These are phyloP conservation scores for Pseudopithomyces chartarum DNA, from an alignment of 2,329 filamentous ascomycete genomes.

Conservation along the genomic window DNA sequence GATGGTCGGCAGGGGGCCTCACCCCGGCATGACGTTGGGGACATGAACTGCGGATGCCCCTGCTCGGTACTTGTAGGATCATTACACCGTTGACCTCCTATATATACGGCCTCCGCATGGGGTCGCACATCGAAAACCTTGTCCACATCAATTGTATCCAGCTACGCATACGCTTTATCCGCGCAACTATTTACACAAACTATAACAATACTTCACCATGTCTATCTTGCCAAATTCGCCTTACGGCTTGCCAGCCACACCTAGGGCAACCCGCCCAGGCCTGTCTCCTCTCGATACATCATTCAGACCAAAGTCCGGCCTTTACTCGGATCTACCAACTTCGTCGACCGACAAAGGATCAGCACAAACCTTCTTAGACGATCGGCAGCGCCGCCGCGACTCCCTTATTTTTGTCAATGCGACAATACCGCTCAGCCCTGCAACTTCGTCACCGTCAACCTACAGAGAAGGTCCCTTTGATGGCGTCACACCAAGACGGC, in stretches of 20 bases:
- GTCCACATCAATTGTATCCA: not conserved
- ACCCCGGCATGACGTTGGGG: slow-evolving; percentile 7
- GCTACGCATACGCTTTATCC: not conserved
- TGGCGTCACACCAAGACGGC: slow-evolving; percentile 33
- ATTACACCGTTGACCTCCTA: slow-evolving; percentile 4
- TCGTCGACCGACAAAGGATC: slow-evolving; percentile 19
- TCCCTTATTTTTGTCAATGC: slow-evolving; percentile 42
- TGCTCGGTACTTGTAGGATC: slow-evolving; percentile 7
- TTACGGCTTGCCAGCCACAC: slow-evolving; percentile 30
- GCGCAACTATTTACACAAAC: slow-evolving; percentile 6
- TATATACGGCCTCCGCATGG: slow-evolving; percentile 9
- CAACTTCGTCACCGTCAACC: slow-evolving; percentile 18
- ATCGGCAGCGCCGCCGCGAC: slow-evolving; percentile 21
- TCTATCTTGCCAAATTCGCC: slow-evolving; percentile 18
- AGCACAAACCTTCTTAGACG: slow-evolving; percentile 19
- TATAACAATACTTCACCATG: slow-evolving; percentile 16
- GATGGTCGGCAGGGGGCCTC: slow-evolving; percentile 2
- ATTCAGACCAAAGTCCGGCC: slow-evolving; percentile 11
- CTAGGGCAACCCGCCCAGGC: slow-evolving; percentile 21
- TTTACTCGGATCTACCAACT: slow-evolving; percentile 13
- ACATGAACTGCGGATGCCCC: slow-evolving; percentile 5
- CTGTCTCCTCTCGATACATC: slow-evolving; percentile 30
- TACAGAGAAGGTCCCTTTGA: slow-evolving; percentile 25
- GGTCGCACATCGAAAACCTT: slow-evolving; percentile 8
- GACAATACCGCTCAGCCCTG: slow-evolving; percentile 40